Evolutionary conservation across 495 filamentous ascomycete genomes (phyloP).

Genomic region (Penicillium steckii): DNA sequence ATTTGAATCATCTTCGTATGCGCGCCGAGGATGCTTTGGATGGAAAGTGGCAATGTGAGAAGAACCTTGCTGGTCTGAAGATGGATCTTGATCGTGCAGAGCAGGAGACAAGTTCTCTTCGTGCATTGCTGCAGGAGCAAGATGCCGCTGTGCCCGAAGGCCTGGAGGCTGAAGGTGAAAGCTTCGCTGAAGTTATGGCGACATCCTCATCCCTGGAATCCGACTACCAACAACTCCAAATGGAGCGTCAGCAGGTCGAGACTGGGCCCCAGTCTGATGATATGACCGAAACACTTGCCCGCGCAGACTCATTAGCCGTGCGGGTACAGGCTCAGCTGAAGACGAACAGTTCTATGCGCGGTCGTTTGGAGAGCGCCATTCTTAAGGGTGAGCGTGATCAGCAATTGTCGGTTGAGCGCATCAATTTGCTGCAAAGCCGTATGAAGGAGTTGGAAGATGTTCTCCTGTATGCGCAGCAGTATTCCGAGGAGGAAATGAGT

Average conservation of each 20-base stretch:
- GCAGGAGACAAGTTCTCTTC: constrained; percentile 81
- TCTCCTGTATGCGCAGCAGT: constrained; percentile 77
- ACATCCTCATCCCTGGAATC: constrained; percentile 74
- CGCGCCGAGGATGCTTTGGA: constrained; percentile 95
- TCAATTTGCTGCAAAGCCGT: constrained; percentile 76
- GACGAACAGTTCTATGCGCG: constrained; percentile 69
- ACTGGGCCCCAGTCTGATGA: constrained; percentile 64
- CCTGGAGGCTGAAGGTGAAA: constrained; percentile 38
- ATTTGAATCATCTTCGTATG: constrained; percentile 79
- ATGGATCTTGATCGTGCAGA: constrained; percentile 97
- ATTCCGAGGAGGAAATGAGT: constrained; percentile 78
- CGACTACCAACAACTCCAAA: constrained; percentile 78
- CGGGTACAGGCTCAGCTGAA: constrained; percentile 78
- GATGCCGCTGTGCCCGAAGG: constrained; percentile 69
- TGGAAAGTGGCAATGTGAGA: constrained; percentile 95
- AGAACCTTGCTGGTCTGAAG: constrained; percentile 85
- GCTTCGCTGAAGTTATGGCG: constrained; percentile 48
- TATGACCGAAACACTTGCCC: constrained; percentile 66
- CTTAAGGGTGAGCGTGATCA: constrained; percentile 84
- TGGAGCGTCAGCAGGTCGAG: constrained; percentile 70
- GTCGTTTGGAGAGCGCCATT: constrained; percentile 83
- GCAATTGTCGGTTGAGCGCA: constrained; percentile 70
- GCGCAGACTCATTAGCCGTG: constrained; percentile 71
- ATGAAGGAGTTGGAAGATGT: constrained; percentile 82
- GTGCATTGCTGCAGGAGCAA: constrained; percentile 78